Evolutionary conservation across 805 yeast species (phyloP).

Genomic region (Nakazawaea sp.): DNA sequence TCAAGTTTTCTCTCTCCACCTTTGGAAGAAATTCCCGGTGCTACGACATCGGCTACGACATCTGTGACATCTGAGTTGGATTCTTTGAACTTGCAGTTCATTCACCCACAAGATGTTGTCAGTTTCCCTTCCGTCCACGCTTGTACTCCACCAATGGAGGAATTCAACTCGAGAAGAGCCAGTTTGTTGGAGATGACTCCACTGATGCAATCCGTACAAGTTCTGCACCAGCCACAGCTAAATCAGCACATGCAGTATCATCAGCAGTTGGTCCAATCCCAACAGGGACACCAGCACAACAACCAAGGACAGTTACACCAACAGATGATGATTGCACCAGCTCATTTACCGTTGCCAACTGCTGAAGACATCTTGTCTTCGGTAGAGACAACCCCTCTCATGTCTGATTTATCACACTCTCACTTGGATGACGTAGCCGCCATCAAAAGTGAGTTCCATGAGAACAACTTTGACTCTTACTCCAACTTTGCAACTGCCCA

Average conservation of each 20-base stretch:
- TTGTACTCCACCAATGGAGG: constrained; percentile 20
- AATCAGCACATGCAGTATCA: constrained; percentile 17
- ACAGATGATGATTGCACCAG: constrained; percentile 6
- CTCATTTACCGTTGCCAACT: not conserved
- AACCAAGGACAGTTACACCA: constrained; percentile 15
- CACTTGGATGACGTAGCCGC: constrained; percentile 1
- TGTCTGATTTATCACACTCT: constrained; percentile 2
- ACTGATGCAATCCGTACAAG: not conserved
- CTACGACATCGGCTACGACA: constrained; percentile 2
- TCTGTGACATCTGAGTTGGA: constrained; percentile 10
- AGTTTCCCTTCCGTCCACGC: constrained; percentile 24
- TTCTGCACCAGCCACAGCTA: constrained; percentile 14
- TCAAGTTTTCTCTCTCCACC: constrained; percentile 3
- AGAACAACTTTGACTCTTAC: not conserved
- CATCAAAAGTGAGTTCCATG: not conserved
- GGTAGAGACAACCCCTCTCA: constrained; percentile 6
- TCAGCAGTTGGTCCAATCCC: constrained; percentile 14
- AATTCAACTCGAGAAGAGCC: constrained; percentile 3
- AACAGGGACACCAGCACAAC: constrained; percentile 16
- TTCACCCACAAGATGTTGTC: constrained; percentile 11
- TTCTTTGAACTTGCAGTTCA: constrained; percentile 8
- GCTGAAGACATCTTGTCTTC: constrained; percentile 6
- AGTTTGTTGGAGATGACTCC: constrained; percentile 1
- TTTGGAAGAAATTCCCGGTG: constrained; percentile 5
- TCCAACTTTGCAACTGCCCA: too few relatives aligned